Conservation (phyloP, 331 rosid genomes). For the Phaseolus coccineus region DNA sequence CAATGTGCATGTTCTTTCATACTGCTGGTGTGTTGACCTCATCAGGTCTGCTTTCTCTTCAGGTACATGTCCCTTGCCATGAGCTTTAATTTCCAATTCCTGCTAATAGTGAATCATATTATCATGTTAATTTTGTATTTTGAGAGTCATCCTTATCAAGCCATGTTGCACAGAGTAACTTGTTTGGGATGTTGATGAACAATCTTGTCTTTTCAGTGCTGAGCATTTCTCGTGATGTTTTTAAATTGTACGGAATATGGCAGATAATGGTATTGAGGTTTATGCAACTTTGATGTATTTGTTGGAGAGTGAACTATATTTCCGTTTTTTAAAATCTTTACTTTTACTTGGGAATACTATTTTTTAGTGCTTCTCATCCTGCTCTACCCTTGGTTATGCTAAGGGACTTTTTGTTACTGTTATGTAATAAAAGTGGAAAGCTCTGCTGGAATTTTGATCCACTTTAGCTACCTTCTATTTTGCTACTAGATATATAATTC, state of each 20-base stretch:
- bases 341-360: constrained; percentile 25
- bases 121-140: constrained; percentile 38
- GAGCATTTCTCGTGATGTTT: constrained; percentile 29
- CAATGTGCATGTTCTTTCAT: constrained; percentile 85
- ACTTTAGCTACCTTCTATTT: constrained; percentile 8
- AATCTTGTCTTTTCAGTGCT: background rate
- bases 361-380: background rate
- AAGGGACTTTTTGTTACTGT: constrained; percentile 6
- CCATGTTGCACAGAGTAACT: background rate
- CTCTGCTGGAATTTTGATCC: constrained; percentile 14
- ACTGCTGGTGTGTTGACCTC: constrained; percentile 99
- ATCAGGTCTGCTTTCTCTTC: constrained; percentile 85
- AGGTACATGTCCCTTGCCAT: constrained; percentile 62
- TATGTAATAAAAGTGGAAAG: constrained; percentile 12
- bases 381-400: constrained; percentile 25
- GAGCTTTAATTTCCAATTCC: constrained; percentile 28
- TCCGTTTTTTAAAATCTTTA: background rate
- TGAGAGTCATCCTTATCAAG: constrained; percentile 26
- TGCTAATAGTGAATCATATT: constrained; percentile 22
- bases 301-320: background rate
- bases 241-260: constrained; percentile 21
- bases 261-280: constrained; percentile 6
- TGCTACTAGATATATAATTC: background rate
- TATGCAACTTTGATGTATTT: constrained; percentile 19
- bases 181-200: constrained; percentile 31